Percentiles rank a stretch among this genome's conserved stretches.
These are phyloP conservation scores for Exophiala alcalophila DNA, from an alignment of 2,329 filamentous ascomycete genomes.

Conservation along the genomic window DNA sequence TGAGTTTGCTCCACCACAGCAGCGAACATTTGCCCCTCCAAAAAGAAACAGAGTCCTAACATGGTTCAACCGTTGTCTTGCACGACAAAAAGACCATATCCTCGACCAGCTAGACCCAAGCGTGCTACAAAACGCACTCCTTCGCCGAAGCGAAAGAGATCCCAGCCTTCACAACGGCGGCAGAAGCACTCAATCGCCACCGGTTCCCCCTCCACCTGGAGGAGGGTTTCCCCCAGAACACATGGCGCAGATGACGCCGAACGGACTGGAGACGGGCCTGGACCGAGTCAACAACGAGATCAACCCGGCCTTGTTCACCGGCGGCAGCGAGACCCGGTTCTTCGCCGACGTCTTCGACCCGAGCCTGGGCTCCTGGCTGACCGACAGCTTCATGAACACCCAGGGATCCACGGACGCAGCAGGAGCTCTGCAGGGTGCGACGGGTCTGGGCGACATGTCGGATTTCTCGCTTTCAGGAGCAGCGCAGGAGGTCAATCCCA, in stretches of 20 bases:
- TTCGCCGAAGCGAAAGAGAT: neutral
- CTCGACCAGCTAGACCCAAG: neutral
- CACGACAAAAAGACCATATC: too few relatives aligned
- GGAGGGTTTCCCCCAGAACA: neutral
- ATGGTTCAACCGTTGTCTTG: too few relatives aligned
- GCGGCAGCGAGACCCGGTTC: neutral
- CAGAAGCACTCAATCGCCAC: neutral
- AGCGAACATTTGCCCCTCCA: neutral
- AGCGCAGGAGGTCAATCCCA: neutral
- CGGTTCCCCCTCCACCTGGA: neutral
- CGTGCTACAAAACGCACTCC: slow-evolving; percentile 1
- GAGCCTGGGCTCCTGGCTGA: neutral
- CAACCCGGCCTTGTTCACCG: neutral
- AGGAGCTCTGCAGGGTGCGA: neutral
- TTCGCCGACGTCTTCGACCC: slow-evolving; percentile 4
- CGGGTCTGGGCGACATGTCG: neutral
- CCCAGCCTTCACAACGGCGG: neutral
- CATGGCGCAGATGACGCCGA: neutral
- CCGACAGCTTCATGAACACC: neutral
- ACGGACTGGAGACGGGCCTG: neutral
- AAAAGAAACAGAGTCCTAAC: too few relatives aligned
- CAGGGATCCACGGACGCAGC: too few relatives aligned
- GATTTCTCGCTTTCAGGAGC: neutral
- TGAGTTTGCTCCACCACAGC: neutral
- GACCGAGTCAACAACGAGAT: neutral